phyloP scores from a whole-genome alignment of 768 basidiomycete species.

The Auricularia sp. region DNA sequence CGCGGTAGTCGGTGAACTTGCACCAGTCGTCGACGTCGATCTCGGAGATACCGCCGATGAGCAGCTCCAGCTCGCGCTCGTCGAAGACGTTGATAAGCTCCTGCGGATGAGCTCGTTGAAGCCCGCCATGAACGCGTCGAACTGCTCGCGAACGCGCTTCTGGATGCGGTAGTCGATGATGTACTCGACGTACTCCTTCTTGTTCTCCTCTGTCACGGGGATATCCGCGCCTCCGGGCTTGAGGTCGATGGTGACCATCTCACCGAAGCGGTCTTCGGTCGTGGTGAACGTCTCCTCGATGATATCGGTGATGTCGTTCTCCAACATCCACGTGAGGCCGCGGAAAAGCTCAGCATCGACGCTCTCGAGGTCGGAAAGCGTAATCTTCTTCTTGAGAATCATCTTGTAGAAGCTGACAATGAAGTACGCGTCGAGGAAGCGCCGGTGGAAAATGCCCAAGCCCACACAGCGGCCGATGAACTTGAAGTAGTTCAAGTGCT shows the following conservation, averaged over 20 bases:
- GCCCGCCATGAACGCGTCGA: constrained; percentile 99
- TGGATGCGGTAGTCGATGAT: constrained; percentile 97
- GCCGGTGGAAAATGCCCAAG: constrained; percentile 95
- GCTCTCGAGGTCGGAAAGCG: constrained; percentile 85
- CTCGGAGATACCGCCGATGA: constrained; percentile 99
- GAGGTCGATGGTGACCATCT: constrained; percentile 93
- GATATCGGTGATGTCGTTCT: constrained; percentile 96
- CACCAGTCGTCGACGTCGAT: constrained; percentile 99
- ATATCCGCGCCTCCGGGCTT: constrained; percentile 80
- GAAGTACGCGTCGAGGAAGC: constrained; percentile 98
- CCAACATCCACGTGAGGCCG: constrained; percentile 99
- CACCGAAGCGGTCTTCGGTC: constrained; percentile 94
- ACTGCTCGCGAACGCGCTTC: constrained; percentile 95
- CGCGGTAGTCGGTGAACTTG: constrained; percentile 98
- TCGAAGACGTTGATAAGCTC: constrained; percentile 98
- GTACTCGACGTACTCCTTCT: constrained; percentile 93
- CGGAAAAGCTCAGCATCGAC: constrained; percentile 93
- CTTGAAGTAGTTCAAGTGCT: constrained; percentile 99
- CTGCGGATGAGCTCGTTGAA: constrained; percentile 97
- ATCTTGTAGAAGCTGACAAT: constrained; percentile 99
- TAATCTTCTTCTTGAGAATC: constrained; percentile 97
- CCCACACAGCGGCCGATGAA: constrained; percentile 95
- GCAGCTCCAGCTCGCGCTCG: constrained; percentile 90
- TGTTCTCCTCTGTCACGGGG: constrained; percentile 92
- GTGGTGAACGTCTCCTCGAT: constrained; percentile 98